Evolutionary conservation across 164 flowering plant species (phyloP), one percentile per base, ranked within the genome.

Genomic region (Vitis rupestris): DNA sequence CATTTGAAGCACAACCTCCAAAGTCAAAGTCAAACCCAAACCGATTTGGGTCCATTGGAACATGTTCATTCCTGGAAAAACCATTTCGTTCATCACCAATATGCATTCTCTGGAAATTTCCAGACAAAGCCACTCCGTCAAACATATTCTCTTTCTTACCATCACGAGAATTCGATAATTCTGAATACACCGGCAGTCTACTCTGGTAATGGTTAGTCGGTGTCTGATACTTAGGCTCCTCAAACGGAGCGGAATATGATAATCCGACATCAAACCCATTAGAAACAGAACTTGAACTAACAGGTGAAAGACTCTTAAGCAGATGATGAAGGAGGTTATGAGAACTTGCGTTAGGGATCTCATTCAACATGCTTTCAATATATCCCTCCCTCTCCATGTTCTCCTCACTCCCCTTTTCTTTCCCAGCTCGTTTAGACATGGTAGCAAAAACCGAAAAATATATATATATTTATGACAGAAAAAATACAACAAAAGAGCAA

Each of bases 251-350:
- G 8, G 69, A 65, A 58, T 69, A 52, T 2, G 74, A 74, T 13
- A 81, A 75, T 61, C 81, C 82, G 16, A 64, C 72, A 29, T 69
- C 84, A 51, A 77, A 64, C 70, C 82, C 82, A 67, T 75, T 72
- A 19, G 82, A 80, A 63, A 70, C 61, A 31, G 74, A 81, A 53
- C 83, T 82, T 27, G 86, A 76, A 11, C 76, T 74, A 67, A 71
- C 76, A 68, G 85, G 79, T 53, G 78, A 81, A 11, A 49, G 66
- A 53, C 65, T 51, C 54, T 65, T 71, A 60, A 57, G 61, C 17
- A 31, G 65, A 63, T n/a, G 75, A 51, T 73, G 70, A 50, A n/a
- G 59, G 47, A 64, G 60, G 55, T 61, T 61, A 0, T 12, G 50
- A 60, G 17, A 59, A 13, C 70, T 27, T 60, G 55, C 50, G n/a